Evolutionary conservation across 1,284 basidiomycete species (phyloP), one percentile per base, ranked within the genome.

Genomic region (Pterulicium gracile): DNA sequence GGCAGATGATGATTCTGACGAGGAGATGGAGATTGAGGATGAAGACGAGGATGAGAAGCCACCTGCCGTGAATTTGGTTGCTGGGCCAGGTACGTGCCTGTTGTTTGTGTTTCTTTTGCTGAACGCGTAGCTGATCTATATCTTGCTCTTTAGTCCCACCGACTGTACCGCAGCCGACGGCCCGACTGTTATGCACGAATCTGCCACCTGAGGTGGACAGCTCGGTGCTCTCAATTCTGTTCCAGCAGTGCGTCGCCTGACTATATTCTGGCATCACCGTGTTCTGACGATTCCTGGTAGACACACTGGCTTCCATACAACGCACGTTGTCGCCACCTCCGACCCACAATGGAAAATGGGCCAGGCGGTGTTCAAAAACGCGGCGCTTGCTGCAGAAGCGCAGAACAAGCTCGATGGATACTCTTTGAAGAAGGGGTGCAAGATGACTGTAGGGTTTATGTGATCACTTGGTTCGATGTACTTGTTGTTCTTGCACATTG

Each of bases 21-120:
- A 86, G 57, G 89, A 88, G 60, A 88, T 88, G 79, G 86, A 89
- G 61, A 86, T 91, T 56, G 84, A 88, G 50, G 81, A 88, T 42
- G 81, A 88, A 43, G 84, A 87, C 24, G 45, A 39, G 15, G 36
- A 39, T 39, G n/a, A 39, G 36, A 7, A n/a, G 45, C 2, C 24
- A 43, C 41, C 42, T n/a, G 42, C 35, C 42, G 44, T 48, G 17
- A 52, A 49, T 49, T 50, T 21, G 12, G 19, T 45, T 51, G 36
- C 36, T 39, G 36, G 36, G 19, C 7, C 36, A 15, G 36, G 36
- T 39, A 39, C 5, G 36, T 17, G 68, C 52, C 50, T 56, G 47
- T 54, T 53, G 51, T 51, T 7, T 10, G 27, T 32, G 10, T 42
- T 47, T 46, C 50, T 58, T 56, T 50, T 52, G 44, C 45, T 49